Conservation (phyloP, 352 stramenopile genomes). For the Vaucheria bursata region DNA sequence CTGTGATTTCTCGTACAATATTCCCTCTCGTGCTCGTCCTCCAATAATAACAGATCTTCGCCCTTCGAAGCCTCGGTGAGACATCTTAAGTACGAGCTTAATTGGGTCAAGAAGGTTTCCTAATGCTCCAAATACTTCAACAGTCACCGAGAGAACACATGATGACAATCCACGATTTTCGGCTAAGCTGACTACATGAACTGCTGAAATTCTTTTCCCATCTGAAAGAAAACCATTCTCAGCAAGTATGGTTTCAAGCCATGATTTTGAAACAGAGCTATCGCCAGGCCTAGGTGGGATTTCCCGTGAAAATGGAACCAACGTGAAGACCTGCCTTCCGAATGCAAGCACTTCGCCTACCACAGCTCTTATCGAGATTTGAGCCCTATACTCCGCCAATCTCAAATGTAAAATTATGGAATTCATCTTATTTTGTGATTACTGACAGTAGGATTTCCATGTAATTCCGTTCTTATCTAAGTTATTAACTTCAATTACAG, state of each 20-base stretch:
- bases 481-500: too few relatives aligned
- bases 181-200: background rate
- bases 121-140: background rate
- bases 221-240: background rate
- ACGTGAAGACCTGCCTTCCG: too few relatives aligned
- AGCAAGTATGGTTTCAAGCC: background rate
- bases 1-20: background rate
- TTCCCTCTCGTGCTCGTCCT: background rate
- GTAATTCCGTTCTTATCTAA: too few relatives aligned
- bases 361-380: too few relatives aligned
- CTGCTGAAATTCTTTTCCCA: background rate
- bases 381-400: too few relatives aligned
- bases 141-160: background rate
- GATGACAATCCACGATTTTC: background rate
- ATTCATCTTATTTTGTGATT: too few relatives aligned
- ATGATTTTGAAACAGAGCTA: background rate
- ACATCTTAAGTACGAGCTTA: background rate
- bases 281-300: background rate
- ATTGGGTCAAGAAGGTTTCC: background rate
- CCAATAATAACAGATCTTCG: background rate
- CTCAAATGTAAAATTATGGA: too few relatives aligned
- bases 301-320: background rate
- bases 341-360: too few relatives aligned
- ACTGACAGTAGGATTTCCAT: too few relatives aligned
- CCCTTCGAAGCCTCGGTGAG: background rate